Percentiles rank a stretch among this genome's conserved stretches.
These are phyloP conservation scores for Lenwebbia sp. DNA, from an alignment of 345 rosid genomes.

Conservation along the genomic window DNA sequence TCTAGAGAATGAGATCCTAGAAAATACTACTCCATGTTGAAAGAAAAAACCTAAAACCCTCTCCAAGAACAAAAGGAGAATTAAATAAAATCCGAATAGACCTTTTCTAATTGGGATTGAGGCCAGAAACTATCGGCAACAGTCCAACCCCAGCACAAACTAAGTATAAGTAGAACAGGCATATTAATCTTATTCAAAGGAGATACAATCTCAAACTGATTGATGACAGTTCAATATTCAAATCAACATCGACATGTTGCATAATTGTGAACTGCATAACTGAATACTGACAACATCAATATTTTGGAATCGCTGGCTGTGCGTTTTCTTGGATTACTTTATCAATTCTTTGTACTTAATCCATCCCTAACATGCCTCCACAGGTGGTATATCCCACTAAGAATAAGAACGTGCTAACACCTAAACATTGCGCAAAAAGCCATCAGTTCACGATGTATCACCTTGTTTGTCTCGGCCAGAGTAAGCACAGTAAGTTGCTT, in stretches of 20 bases:
- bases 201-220: neutral
- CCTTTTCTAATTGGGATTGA: neutral
- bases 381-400: neutral
- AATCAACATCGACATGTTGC: neutral
- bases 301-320: neutral
- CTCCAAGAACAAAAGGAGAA: neutral
- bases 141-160: neutral
- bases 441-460: neutral
- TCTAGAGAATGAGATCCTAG: neutral
- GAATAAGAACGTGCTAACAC: neutral
- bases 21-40: neutral
- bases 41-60: neutral
- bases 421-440: neutral
- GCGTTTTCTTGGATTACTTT: neutral
- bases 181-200: neutral
- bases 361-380: neutral
- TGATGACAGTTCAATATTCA: neutral
- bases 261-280: neutral
- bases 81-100: neutral
- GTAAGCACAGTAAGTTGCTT: constrained; percentile 95
- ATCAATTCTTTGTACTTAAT: neutral
- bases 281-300: neutral
- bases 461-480: constrained; percentile 88
- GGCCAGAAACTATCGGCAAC: neutral
- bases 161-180: neutral